Evolutionary conservation across 371 early-diverging fungal genomes (phyloP).

Genomic region (Saksenaea oblongispora): DNA sequence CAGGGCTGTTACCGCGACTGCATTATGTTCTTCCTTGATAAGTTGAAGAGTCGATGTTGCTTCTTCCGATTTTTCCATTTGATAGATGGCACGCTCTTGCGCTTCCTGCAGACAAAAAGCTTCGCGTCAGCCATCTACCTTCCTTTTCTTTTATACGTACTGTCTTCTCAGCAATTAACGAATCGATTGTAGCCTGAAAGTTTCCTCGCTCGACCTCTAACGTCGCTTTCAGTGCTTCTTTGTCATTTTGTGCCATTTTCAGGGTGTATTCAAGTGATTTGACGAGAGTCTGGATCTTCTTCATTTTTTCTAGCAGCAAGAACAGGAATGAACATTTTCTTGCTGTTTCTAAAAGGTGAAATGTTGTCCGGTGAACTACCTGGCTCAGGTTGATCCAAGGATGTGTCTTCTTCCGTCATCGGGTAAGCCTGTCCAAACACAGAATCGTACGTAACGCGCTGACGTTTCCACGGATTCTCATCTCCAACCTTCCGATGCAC

Average conservation of each 20-base stretch:
- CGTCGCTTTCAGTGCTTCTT: neutral
- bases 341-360: neutral
- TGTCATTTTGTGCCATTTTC: neutral
- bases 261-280: neutral
- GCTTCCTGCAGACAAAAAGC: conserved; percentile 11
- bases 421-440: neutral
- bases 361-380: neutral
- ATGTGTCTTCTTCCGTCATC: neutral
- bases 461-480: neutral
- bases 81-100: conserved; percentile 20
- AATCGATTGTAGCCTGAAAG: conserved; percentile 3
- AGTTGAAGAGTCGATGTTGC: conserved; percentile 12
- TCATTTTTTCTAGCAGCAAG: neutral
- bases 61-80: conserved; percentile 11
- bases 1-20: conserved; percentile 9
- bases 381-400: neutral
- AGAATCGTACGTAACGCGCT: conserved; percentile 1
- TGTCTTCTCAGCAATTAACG: conserved; percentile 6
- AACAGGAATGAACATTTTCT: neutral
- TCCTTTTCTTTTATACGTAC: neutral
- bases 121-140: neutral
- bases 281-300: neutral
- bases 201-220: conserved; percentile 8
- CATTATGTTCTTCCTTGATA: conserved; percentile 17
- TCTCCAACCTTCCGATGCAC: neutral